Evolutionary conservation across 2,329 filamentous ascomycete species (phyloP).

Genomic region (Moelleriella libera): DNA sequence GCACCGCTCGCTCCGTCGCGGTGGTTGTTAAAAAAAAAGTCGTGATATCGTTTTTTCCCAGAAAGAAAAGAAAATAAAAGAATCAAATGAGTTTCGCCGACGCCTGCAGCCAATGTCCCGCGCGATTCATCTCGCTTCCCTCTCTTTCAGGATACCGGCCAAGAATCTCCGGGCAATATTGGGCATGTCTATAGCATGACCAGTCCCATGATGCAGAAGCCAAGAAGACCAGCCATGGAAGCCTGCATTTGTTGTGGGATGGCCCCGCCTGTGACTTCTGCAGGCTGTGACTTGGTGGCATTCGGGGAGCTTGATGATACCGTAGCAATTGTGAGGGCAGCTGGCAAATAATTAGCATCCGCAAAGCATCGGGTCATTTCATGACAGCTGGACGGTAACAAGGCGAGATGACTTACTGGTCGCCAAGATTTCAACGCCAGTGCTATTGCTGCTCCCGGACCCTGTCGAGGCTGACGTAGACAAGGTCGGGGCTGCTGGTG

Average conservation of each 20-base stretch:
- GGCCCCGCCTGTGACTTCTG: constrained; percentile 17
- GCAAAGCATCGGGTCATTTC: too few relatives aligned
- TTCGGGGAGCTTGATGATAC: constrained; percentile 9
- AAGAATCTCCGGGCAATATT: too few relatives aligned
- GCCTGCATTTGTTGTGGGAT: constrained; percentile 17
- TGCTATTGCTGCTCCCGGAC: background rate
- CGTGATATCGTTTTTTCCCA: too few relatives aligned
- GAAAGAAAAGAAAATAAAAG: constrained; percentile 1
- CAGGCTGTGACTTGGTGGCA: constrained; percentile 11
- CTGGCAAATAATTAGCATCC: constrained; percentile 4
- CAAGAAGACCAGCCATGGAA: constrained; percentile 20
- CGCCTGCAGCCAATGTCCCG: background rate
- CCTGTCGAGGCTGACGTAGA: background rate
- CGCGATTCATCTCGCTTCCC: too few relatives aligned
- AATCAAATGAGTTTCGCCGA: background rate
- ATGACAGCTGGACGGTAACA: background rate
- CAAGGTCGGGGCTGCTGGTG: background rate
- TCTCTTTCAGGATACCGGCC: too few relatives aligned
- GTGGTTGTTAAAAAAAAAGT: constrained; percentile 3
- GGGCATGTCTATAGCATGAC: constrained; percentile 14
- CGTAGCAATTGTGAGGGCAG: constrained; percentile 1
- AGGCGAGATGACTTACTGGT: constrained; percentile 1
- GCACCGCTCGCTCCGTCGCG: constrained; percentile 2
- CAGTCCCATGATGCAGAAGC: constrained; percentile 21
- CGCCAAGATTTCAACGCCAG: background rate